phyloP scores from a whole-genome alignment of 257 asterid species.

The Solanum raphanifolium region DNA sequence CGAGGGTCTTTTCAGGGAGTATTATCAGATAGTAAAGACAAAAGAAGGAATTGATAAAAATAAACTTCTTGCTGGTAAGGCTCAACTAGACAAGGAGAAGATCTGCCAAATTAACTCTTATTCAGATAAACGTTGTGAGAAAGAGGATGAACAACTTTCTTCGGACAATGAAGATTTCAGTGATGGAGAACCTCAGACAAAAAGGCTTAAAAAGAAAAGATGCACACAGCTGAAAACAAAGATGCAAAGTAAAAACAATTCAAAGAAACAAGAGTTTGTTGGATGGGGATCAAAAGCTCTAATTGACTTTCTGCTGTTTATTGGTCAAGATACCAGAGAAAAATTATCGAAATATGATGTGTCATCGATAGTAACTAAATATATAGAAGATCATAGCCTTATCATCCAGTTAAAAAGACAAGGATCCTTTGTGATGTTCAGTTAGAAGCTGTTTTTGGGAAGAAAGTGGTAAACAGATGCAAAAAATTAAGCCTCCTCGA shows the following conservation, averaged over 20 bases:
- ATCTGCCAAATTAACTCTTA: slow-evolving; percentile 8
- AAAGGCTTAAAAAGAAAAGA: slow-evolving; percentile 14
- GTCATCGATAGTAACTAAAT: slow-evolving; percentile 27
- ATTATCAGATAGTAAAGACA: slow-evolving; percentile 40
- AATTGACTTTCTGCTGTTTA: neutral
- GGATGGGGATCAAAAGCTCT: slow-evolving; percentile 84
- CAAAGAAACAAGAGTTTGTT: slow-evolving; percentile 32
- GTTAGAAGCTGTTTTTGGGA: slow-evolving; percentile 38
- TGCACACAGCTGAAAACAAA: neutral
- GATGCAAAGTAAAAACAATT: slow-evolving; percentile 3
- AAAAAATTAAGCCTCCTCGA: slow-evolving; percentile 42
- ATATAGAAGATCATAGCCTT: slow-evolving; percentile 41
- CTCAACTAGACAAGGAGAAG: slow-evolving; percentile 11
- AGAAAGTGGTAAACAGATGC: slow-evolving; percentile 17
- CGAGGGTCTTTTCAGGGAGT: slow-evolving; percentile 72
- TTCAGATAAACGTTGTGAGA: slow-evolving; percentile 29
- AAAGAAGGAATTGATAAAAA: slow-evolving; percentile 26
- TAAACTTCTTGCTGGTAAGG: slow-evolving; percentile 33
- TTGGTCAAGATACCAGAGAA: slow-evolving; percentile 35
- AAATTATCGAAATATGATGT: slow-evolving; percentile 44
- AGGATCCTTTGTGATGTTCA: slow-evolving; percentile 41
- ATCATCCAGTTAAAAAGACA: slow-evolving; percentile 37
- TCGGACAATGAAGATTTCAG: slow-evolving; percentile 34
- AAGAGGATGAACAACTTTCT: slow-evolving; percentile 18
- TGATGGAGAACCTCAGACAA: slow-evolving; percentile 4